phyloP scores from a whole-genome alignment of 2,329 filamentous ascomycete species.

The Arthrobotrys sphaeroides region DNA sequence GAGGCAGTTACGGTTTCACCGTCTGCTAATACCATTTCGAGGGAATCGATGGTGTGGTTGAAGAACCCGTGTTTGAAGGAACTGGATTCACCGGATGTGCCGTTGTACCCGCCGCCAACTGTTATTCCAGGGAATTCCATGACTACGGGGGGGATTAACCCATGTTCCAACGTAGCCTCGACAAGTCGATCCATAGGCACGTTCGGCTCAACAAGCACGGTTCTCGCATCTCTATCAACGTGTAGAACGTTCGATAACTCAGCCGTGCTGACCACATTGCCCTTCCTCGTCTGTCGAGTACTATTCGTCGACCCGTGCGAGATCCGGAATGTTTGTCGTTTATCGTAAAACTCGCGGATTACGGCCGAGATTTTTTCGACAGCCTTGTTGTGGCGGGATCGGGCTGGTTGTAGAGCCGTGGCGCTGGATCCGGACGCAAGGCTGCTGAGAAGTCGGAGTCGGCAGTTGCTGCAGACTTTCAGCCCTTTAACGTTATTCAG shows the following conservation, averaged over 20 bases:
- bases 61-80: conserved; percentile 75
- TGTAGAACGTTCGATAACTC: conserved; percentile 64
- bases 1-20: conserved; percentile 68
- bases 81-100: conserved; percentile 73
- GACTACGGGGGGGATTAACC: conserved; percentile 71
- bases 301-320: conserved; percentile 69
- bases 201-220: conserved; percentile 72
- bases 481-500: too few species aligned
- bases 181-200: conserved; percentile 74
- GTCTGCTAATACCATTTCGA: conserved; percentile 72
- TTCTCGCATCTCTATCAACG: conserved; percentile 62
- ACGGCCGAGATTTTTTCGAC: conserved; percentile 33
- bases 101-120: conserved; percentile 73
- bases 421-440: too few species aligned
- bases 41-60: conserved; percentile 69
- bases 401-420: conserved; percentile 13
- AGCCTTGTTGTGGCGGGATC: conserved; percentile 28
- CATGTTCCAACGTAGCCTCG: conserved; percentile 67
- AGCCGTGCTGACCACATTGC: conserved; percentile 64
- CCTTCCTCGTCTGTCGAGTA: conserved; percentile 63
- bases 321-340: conserved; percentile 63
- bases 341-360: conserved; percentile 42
- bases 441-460: conserved; percentile 15
- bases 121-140: conserved; percentile 79
- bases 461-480: conserved; percentile 20